Percentiles rank a stretch among this genome's conserved stretches.
Evolutionary conservation across 2,329 filamentous ascomycete species (phyloP).

Genomic region (Colletotrichum theobromicola): DNA sequence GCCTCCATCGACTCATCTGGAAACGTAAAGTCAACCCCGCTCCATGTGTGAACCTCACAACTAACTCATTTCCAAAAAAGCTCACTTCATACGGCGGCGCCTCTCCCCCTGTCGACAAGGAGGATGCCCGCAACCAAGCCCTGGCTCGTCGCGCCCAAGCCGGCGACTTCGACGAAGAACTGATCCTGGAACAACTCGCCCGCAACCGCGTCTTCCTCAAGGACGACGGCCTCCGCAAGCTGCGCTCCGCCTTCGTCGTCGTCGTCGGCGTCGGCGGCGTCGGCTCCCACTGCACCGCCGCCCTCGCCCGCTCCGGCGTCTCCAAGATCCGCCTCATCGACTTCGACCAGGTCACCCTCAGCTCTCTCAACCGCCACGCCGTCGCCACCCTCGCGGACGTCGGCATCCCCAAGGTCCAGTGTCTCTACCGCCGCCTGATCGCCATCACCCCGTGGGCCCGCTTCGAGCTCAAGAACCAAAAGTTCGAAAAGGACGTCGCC

Average conservation of each 20-base stretch:
- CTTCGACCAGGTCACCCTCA: conserved; percentile 96
- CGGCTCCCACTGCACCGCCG: conserved; percentile 87
- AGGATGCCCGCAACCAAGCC: conserved; percentile 64
- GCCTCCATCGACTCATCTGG: conserved; percentile 35
- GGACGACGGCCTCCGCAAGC: conserved; percentile 77
- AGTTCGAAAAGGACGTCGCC: conserved; percentile 76
- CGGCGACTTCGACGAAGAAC: conserved; percentile 73
- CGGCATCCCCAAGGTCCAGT: conserved; percentile 89
- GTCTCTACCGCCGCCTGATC: conserved; percentile 78
- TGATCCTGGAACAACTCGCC: conserved; percentile 93
- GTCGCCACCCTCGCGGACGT: conserved; percentile 94
- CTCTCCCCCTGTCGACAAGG: conserved; percentile 55
- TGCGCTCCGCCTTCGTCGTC: conserved; percentile 83
- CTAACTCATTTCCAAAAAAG: conserved; percentile 41
- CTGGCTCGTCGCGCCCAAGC: conserved; percentile 65
- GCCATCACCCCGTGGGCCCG: conserved; percentile 91
- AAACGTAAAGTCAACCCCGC: conserved; percentile 26
- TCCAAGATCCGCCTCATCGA: conserved; percentile 89
- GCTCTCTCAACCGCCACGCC: conserved; percentile 93
- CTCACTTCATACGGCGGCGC: conserved; percentile 67
- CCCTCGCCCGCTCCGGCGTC: conserved; percentile 87
- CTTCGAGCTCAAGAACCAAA: conserved; percentile 85
- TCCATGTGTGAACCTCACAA: not conserved
- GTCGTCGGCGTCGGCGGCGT: conserved; percentile 95
- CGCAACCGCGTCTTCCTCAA: conserved; percentile 91